Conservation (phyloP, 805 yeast genomes). For the Debaryomyces castellii region DNA sequence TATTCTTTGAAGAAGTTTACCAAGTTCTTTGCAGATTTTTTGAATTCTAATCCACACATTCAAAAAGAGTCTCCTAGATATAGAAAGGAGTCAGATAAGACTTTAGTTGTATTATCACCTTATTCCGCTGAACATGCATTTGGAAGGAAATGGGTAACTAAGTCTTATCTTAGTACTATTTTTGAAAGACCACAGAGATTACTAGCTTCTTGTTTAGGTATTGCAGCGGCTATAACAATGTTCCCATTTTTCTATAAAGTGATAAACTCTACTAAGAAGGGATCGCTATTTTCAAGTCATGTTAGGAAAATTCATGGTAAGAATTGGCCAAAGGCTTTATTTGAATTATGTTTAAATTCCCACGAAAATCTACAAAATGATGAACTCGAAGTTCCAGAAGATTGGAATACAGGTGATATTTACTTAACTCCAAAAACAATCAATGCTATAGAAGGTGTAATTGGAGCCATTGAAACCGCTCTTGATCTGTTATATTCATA, state of each 20-base stretch:
- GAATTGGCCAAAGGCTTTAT: conserved; percentile 65
- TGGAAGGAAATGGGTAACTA: conserved; percentile 75
- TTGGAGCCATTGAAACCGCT: conserved; percentile 74
- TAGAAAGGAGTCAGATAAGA: conserved; percentile 38
- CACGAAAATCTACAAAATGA: conserved; percentile 50
- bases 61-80: conserved; percentile 40
- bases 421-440: conserved; percentile 67
- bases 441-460: conserved; percentile 71
- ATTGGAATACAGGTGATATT: conserved; percentile 84
- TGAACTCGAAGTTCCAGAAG: conserved; percentile 71
- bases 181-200: conserved; percentile 84
- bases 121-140: conserved; percentile 69
- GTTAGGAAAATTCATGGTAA: conserved; percentile 70
- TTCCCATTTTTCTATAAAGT: conserved; percentile 59
- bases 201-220: conserved; percentile 74
- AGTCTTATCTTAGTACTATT: conserved; percentile 61
- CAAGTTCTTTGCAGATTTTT: conserved; percentile 43
- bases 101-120: conserved; percentile 67
- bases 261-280: conserved; percentile 44
- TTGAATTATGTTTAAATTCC: conserved; percentile 59
- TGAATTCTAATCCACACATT: conserved; percentile 43
- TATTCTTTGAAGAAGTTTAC: conserved; percentile 35
- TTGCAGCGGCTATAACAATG: conserved; percentile 71
- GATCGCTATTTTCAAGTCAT: conserved; percentile 55
- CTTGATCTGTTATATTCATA: conserved; percentile 46